phyloP scores from a whole-genome alignment of 345 rosid genomes.

The Moringa oleifera region DNA sequence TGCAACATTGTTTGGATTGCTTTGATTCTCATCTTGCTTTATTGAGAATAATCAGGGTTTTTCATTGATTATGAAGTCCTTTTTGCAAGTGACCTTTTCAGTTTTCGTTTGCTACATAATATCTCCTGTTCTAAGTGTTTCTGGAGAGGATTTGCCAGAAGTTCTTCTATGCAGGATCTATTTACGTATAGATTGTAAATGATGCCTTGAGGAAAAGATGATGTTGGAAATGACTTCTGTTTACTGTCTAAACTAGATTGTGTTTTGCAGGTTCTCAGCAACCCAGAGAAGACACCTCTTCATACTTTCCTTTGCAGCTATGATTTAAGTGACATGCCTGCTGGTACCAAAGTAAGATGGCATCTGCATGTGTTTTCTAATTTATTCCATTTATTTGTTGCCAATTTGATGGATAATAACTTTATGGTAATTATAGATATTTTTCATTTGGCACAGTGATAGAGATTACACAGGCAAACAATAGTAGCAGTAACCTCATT shows the following conservation, averaged over 20 bases:
- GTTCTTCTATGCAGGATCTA: not conserved
- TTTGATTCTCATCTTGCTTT: not conserved
- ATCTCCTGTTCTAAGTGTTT: not conserved
- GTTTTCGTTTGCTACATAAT: not conserved
- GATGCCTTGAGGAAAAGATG: conserved; percentile 2
- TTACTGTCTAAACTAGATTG: not conserved
- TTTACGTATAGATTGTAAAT: not conserved
- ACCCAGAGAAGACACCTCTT: conserved; percentile 95
- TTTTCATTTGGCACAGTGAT: too few relatives aligned
- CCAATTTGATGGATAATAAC: too few relatives aligned
- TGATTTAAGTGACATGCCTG: conserved; percentile 95
- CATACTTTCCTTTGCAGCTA: conserved; percentile 95
- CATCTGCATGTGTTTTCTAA: not conserved
- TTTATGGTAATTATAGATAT: too few relatives aligned
- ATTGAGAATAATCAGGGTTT: not conserved
- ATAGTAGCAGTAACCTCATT: too few relatives aligned
- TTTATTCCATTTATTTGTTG: too few relatives aligned
- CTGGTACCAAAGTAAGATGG: conserved; percentile 64
- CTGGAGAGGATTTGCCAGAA: not conserved
- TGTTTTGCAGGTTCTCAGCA: conserved; percentile 78
- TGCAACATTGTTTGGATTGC: not conserved
- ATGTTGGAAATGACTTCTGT: conserved; percentile 16
- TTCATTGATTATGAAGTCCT: not conserved
- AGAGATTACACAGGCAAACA: too few relatives aligned
- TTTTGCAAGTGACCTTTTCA: not conserved